Percentiles rank a stretch among this genome's conserved stretches.
Conservation (phyloP, 2,329 filamentous ascomycete species). For the Tympanopsis confertula region DNA sequence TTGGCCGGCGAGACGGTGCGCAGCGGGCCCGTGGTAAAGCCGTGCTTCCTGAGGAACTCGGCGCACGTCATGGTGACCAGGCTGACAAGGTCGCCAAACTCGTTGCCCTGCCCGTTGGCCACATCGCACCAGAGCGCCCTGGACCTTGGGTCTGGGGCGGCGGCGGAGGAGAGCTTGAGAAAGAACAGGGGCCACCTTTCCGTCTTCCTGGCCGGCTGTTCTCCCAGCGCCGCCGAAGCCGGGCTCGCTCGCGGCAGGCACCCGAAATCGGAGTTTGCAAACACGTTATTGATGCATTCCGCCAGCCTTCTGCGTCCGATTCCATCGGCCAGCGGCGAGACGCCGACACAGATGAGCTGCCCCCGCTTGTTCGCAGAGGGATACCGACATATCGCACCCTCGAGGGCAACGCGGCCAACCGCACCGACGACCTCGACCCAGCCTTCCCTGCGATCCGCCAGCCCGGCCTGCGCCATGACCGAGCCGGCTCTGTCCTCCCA, state of each 20-base stretch:
- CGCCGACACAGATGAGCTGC: conserved; percentile 75
- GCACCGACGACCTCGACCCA: conserved; percentile 68
- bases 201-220: no score
- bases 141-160: no score
- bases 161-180: no score
- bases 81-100: no score
- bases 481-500: conserved; percentile 22
- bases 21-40: no score
- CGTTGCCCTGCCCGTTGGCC: no score
- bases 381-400: conserved; percentile 58
- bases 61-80: no score
- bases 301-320: conserved; percentile 56
- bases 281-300: conserved; percentile 67
- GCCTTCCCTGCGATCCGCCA: conserved; percentile 39
- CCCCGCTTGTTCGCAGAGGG: conserved; percentile 60
- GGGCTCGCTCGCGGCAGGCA: not conserved
- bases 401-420: conserved; percentile 46
- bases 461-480: conserved; percentile 54
- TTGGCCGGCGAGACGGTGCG: no score
- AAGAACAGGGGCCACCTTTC: not conserved
- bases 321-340: conserved; percentile 48
- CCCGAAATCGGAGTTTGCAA: conserved; percentile 69
- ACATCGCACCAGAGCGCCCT: no score
- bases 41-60: no score
- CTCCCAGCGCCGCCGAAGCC: no score